These are phyloP conservation scores for Suillus bovinus DNA, from an alignment of 768 basidiomycete genomes.

Conservation along the genomic window DNA sequence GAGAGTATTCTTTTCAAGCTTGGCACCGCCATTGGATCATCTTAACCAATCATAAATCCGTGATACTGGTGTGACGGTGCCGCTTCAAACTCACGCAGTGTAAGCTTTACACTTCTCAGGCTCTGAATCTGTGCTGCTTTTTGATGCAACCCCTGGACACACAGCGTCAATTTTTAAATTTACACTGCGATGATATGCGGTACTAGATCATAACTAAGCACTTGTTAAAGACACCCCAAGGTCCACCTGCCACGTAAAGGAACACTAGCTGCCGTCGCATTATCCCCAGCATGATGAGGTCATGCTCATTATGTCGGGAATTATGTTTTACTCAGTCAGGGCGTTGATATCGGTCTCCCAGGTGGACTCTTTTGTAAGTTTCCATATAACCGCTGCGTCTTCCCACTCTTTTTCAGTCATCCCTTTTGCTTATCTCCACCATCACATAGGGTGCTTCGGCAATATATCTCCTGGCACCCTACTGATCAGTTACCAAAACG, in stretches of 20 bases:
- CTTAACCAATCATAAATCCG: neutral
- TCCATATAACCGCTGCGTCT: neutral
- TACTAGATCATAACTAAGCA: neutral
- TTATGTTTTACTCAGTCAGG: neutral
- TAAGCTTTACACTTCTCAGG: neutral
- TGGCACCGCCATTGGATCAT: neutral
- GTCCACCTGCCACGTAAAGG: neutral
- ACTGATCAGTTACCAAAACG: neutral
- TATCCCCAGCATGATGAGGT: neutral
- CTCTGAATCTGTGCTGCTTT: too few relatives aligned
- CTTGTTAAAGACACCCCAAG: neutral
- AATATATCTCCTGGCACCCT: neutral
- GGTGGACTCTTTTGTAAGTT: neutral
- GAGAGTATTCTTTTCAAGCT: too few relatives aligned
- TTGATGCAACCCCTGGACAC: too few relatives aligned
- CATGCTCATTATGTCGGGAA: neutral
- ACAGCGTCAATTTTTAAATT: too few relatives aligned
- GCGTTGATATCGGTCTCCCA: neutral
- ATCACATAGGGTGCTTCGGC: neutral
- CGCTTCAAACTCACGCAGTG: neutral
- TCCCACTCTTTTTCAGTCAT: neutral
- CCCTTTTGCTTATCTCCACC: neutral
- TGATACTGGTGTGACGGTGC: neutral
- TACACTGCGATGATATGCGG: too few relatives aligned
- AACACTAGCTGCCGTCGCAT: neutral